A percentile compares a stretch with the other conserved stretches of the same genome.
Conservation (phyloP, 495 filamentous ascomycete genomes). For the Aspergillus conjunctus region DNA sequence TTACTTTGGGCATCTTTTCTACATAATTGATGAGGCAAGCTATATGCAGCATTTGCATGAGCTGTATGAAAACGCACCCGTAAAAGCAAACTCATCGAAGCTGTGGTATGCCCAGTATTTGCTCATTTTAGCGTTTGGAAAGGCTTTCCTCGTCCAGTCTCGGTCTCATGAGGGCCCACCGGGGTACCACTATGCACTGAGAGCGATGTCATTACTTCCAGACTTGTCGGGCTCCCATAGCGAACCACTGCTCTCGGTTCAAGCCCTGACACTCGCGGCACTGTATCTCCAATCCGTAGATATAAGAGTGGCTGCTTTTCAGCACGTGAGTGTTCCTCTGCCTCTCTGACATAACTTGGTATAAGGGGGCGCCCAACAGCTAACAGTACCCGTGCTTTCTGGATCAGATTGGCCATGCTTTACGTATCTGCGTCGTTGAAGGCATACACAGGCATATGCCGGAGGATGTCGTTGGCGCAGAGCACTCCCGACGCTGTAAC, state of each 20-base stretch:
- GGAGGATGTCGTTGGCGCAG: conserved; percentile 27
- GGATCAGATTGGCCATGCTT: conserved; percentile 42
- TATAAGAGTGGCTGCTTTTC: conserved; percentile 40
- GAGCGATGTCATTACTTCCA: conserved; percentile 43
- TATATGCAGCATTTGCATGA: conserved; percentile 38
- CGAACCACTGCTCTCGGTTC: conserved; percentile 38
- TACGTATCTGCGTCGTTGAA: conserved; percentile 40
- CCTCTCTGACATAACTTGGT: not conserved
- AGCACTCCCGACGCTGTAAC: conserved; percentile 34
- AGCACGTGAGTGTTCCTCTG: conserved; percentile 28
- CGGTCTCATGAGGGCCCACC: conserved; percentile 36
- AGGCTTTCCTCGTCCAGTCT: conserved; percentile 38
- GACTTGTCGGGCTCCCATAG: conserved; percentile 38
- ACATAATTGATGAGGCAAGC: conserved; percentile 40
- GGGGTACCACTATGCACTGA: conserved; percentile 38
- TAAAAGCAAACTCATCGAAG: conserved; percentile 30
- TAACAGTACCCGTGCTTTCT: too few species aligned
- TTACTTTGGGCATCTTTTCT: conserved; percentile 41
- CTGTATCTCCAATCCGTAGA: conserved; percentile 44
- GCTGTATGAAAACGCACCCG: conserved; percentile 32
- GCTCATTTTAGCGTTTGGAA: conserved; percentile 45
- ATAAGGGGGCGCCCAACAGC: not conserved
- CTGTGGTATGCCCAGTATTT: conserved; percentile 45
- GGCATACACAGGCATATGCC: conserved; percentile 42
- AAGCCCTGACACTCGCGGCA: conserved; percentile 37